Evolutionary conservation across 768 basidiomycete genomes (phyloP), one percentile per base, ranked within the genome.

Genomic region (Mycena metata): DNA sequence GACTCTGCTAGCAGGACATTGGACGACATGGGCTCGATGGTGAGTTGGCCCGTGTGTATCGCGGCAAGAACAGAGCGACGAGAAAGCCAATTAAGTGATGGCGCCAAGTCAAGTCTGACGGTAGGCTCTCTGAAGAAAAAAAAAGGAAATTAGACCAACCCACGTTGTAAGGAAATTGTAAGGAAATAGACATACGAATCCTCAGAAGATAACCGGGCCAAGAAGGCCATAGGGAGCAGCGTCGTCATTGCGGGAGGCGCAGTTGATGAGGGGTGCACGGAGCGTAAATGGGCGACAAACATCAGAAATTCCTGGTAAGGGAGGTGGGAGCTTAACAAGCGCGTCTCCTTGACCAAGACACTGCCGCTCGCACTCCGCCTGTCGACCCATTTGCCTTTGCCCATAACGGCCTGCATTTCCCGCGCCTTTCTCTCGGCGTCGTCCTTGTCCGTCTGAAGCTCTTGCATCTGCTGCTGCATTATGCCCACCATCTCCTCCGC

Each of bases 31-130:
- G 97, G 96, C 76, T 99, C 97, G 58, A 99, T 90, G 16, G 87
- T 89, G 33, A 99, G 86, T 75, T 96, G 93, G 0, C 95, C 95
- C 11, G 86, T 88, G 71, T 98, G 89, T 65, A 99, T 93, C 7
- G 97, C 97, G 26, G 89, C 81, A 5, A 91, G 85, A 24, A 99
- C 92, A 5, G 90, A 90, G 33, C 96, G 90, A 30, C 96, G 88
- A 17, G 93, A 92, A n/a, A 99, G 84, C 94, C 95, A 99, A 74
- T 94, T 96, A 39, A 99, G 83, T 15, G 96, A 94, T 0, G 96
- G 95, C 0, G 98, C 96, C n/a, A 94, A 82, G 76, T 99, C 98
- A 19, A 99, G 86, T 11, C 98, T 91, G 35, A 98, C 83, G 0
- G 96, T 95, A 0, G 97, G 95, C 73, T 99, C 97, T 24, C 96